A percentile compares a stretch with the other conserved stretches of the same genome.
phyloP scores from a whole-genome alignment of 352 stramenopile species.

The Globisporangium viniferum region DNA sequence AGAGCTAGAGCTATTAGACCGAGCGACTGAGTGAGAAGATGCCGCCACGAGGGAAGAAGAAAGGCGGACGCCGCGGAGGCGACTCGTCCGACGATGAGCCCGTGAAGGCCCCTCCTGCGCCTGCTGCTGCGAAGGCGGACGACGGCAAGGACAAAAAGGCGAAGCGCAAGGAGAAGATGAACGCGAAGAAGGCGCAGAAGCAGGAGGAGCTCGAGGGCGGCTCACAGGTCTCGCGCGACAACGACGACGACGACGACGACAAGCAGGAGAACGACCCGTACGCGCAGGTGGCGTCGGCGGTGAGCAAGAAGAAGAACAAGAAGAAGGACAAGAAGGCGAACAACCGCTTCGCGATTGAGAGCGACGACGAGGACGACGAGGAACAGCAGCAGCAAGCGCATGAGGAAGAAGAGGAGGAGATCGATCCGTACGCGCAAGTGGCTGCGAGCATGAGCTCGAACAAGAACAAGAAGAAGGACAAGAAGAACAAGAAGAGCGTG shows the following conservation, averaged over 20 bases:
- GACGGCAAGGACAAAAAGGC: constrained; percentile 64
- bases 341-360: constrained; percentile 34
- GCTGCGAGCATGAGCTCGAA: constrained; percentile 42
- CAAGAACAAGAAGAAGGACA: constrained; percentile 56
- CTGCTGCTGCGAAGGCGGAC: constrained; percentile 17
- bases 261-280: constrained; percentile 51
- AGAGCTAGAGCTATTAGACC: constrained; percentile 1
- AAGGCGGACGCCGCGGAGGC: constrained; percentile 63
- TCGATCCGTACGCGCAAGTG: constrained; percentile 33
- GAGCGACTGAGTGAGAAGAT: constrained; percentile 20
- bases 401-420: constrained; percentile 29
- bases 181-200: constrained; percentile 55
- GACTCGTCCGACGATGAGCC: constrained; percentile 72
- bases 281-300: constrained; percentile 44
- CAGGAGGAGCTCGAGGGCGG: constrained; percentile 43
- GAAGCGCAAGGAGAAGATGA: constrained; percentile 78
- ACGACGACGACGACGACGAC: constrained; percentile 34
- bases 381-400: constrained; percentile 6
- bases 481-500: constrained; percentile 42
- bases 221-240: constrained; percentile 18
- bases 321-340: constrained; percentile 43
- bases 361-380: constrained; percentile 35
- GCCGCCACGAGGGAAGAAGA: constrained; percentile 75
- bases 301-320: constrained; percentile 79
- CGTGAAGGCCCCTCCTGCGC: constrained; percentile 18